Evolutionary conservation across 2,329 filamentous ascomycete species (phyloP).

Genomic region (Lachnellula arida): DNA sequence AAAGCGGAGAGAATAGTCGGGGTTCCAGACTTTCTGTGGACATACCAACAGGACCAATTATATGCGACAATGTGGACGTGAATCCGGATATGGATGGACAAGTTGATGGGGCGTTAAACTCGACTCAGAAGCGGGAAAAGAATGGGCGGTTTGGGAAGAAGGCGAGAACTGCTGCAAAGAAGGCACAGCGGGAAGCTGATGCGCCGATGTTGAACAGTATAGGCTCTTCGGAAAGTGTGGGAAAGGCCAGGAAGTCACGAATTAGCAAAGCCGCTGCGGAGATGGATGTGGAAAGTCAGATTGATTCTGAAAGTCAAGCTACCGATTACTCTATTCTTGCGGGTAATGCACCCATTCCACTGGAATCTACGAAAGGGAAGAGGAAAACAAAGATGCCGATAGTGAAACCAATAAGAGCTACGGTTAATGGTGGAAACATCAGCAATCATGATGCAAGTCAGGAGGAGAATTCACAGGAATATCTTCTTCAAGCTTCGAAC

Average conservation of each 20-base stretch:
- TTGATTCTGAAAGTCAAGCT: not conserved
- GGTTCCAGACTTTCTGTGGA: not conserved
- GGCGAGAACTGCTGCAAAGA: not conserved
- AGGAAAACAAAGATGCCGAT: not conserved
- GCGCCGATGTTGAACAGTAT: not conserved
- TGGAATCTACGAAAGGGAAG: not conserved
- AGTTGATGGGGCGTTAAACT: not conserved
- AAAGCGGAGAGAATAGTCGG: not conserved
- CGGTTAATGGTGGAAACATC: not conserved
- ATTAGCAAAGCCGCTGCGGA: not conserved
- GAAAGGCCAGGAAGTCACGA: not conserved
- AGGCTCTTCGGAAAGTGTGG: not conserved
- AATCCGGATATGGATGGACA: not conserved
- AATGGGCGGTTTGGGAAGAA: not conserved
- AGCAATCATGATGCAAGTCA: not conserved
- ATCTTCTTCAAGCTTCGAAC: not conserved
- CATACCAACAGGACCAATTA: not conserved
- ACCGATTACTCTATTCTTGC: not conserved
- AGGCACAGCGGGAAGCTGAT: not conserved
- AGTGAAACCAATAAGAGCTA: not conserved
- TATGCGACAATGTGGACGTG: not conserved
- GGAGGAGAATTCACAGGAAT: not conserved
- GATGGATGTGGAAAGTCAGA: not conserved
- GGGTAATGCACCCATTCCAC: not conserved
- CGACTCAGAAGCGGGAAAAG: not conserved